A percentile compares a stretch with the other conserved stretches of the same genome.
These are phyloP conservation scores for Ophiobolus disseminans DNA, from an alignment of 2,329 filamentous ascomycete genomes.

Conservation along the genomic window DNA sequence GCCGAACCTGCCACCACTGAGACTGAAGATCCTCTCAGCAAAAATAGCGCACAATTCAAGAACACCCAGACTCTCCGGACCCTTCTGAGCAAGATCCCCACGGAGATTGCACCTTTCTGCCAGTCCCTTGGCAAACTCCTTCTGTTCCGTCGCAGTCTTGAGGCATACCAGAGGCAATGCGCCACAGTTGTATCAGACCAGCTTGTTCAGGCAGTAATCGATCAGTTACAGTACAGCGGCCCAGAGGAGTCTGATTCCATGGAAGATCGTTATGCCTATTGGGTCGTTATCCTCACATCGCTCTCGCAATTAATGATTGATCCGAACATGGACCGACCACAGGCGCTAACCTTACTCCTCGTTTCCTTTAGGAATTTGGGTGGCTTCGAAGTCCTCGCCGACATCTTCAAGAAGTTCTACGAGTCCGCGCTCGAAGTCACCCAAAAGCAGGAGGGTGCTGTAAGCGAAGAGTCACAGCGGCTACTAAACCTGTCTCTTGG, in stretches of 20 bases:
- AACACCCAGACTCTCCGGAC: slow-evolving; percentile 81
- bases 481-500: slow-evolving; percentile 60
- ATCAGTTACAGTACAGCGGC: slow-evolving; percentile 65
- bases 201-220: slow-evolving; percentile 73
- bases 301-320: slow-evolving; percentile 82
- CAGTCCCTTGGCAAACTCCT: slow-evolving; percentile 84
- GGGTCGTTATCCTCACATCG: slow-evolving; percentile 80
- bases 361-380: slow-evolving; percentile 84
- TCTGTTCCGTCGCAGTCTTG: slow-evolving; percentile 74
- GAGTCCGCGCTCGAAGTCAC: slow-evolving; percentile 61
- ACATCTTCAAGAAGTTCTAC: slow-evolving; percentile 73
- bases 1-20: slow-evolving; percentile 13
- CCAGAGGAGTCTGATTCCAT: slow-evolving; percentile 58
- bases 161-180: slow-evolving; percentile 68
- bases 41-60: slow-evolving; percentile 60
- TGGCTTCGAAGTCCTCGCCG: slow-evolving; percentile 76
- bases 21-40: slow-evolving; percentile 22
- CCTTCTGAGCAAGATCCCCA: slow-evolving; percentile 78
- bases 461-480: slow-evolving; percentile 53
- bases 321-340: slow-evolving; percentile 54
- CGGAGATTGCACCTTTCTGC: slow-evolving; percentile 82
- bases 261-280: slow-evolving; percentile 75
- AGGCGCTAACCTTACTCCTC: slow-evolving; percentile 72
- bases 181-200: slow-evolving; percentile 68
- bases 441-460: slow-evolving; percentile 50